Percentiles rank a stretch among this genome's conserved stretches.
These are phyloP conservation scores for Metschnikowia cerradonensis DNA, from an alignment of 805 yeast species.

Conservation along the genomic window DNA sequence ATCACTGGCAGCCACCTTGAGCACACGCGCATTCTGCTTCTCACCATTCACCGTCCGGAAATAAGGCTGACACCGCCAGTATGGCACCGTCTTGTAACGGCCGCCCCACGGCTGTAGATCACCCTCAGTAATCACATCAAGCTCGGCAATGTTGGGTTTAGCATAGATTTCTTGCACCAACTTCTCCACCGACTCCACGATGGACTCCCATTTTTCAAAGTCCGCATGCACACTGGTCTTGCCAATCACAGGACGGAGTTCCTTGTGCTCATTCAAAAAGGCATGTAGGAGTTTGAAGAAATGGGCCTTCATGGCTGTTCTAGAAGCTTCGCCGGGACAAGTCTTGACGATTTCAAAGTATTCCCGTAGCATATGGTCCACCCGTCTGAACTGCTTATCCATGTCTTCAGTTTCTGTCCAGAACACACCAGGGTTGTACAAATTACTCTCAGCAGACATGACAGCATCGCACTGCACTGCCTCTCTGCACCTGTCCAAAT, in stretches of 20 bases:
- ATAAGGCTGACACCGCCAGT: conserved; percentile 96
- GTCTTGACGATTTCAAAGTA: conserved; percentile 76
- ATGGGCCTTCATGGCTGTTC: conserved; percentile 85
- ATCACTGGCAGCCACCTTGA: conserved; percentile 36
- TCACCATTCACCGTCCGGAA: conserved; percentile 86
- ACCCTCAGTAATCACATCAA: conserved; percentile 56
- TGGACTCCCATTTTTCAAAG: conserved; percentile 42
- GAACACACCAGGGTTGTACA: conserved; percentile 91
- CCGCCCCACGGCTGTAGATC: conserved; percentile 73
- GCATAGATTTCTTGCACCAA: conserved; percentile 56
- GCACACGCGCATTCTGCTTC: conserved; percentile 35
- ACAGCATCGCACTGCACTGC: conserved; percentile 79
- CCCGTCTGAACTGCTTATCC: conserved; percentile 76
- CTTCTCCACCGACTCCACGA: conserved; percentile 63
- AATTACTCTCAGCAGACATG: conserved; percentile 96
- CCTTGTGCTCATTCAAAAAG: conserved; percentile 74
- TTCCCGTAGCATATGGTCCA: conserved; percentile 77
- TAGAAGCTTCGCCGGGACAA: conserved; percentile 67
- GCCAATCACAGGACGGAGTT: conserved; percentile 72
- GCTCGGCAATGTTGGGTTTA: conserved; percentile 46
- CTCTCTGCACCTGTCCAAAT: conserved; percentile 63
- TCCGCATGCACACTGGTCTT: conserved; percentile 38
- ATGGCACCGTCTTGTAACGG: conserved; percentile 73
- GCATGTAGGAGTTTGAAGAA: conserved; percentile 81
- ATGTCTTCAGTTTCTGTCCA: conserved; percentile 48